Conservation (phyloP, 176 grass and related monocot species). For the Cenchrus purpureus region DNA sequence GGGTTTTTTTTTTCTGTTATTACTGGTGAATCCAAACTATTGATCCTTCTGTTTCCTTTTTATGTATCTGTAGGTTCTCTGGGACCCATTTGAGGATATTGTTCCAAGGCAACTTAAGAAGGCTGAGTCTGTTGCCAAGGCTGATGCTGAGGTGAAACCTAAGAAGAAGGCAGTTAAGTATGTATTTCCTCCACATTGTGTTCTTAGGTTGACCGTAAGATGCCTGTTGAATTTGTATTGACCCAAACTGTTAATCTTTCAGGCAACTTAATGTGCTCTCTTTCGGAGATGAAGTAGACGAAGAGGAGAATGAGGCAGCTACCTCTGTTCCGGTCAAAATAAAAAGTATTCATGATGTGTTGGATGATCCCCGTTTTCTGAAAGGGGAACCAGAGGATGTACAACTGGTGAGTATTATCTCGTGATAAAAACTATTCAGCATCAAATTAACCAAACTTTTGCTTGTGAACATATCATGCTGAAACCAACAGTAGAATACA, state of each 20-base stretch:
- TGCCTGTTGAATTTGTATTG: conserved; percentile 34
- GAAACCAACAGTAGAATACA: neutral
- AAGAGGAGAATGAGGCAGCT: conserved; percentile 79
- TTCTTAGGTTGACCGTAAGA: conserved; percentile 18
- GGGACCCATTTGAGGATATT: conserved; percentile 98
- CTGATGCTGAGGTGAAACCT: conserved; percentile 53
- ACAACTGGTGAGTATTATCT: conserved; percentile 49
- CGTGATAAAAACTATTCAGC: neutral
- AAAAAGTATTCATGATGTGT: conserved; percentile 96
- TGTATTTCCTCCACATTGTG: conserved; percentile 33
- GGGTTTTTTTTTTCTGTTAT: neutral
- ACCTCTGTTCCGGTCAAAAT: conserved; percentile 78
- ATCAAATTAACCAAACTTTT: conserved; percentile 9
- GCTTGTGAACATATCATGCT: conserved; percentile 7
- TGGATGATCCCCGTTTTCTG: conserved; percentile 88
- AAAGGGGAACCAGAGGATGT: conserved; percentile 61
- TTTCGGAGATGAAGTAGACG: conserved; percentile 96
- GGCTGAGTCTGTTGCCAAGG: conserved; percentile 54
- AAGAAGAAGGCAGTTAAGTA: conserved; percentile 94
- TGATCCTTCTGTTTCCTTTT: neutral
- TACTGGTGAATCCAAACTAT: conserved; percentile 6
- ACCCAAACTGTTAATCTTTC: conserved; percentile 35
- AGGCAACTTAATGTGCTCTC: conserved; percentile 95
- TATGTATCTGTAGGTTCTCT: conserved; percentile 70
- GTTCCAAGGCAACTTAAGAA: conserved; percentile 77